A percentile compares a stretch with the other conserved stretches of the same genome.
These are phyloP conservation scores for Fusarium sp. DNA, from an alignment of 2,329 filamentous ascomycete species.

Conservation along the genomic window DNA sequence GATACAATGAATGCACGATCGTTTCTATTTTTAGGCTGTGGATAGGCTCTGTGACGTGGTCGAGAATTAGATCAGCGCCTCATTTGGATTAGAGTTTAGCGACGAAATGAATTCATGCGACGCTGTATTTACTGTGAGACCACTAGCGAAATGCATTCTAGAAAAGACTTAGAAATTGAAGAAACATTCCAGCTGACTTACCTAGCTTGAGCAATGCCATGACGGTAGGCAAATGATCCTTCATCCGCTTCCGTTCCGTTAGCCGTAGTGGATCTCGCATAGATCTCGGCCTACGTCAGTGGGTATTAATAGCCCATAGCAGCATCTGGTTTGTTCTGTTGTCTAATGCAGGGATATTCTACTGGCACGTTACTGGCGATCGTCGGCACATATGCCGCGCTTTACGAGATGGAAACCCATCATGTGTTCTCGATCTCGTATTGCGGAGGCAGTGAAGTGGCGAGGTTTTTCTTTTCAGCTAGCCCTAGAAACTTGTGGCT, in stretches of 20 bases:
- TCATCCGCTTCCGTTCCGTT: background rate
- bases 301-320: background rate
- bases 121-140: background rate
- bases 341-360: background rate
- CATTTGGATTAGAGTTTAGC: background rate
- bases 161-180: background rate
- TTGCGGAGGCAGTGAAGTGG: background rate
- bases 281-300: conserved; percentile 14
- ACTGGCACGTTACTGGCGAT: background rate
- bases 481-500: background rate
- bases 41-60: background rate
- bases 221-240: background rate
- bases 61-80: background rate
- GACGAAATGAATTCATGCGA: background rate
- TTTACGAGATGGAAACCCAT: background rate
- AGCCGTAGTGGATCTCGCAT: background rate
- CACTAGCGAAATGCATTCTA: background rate
- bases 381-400: background rate
- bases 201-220: background rate
- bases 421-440: background rate
- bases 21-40: conserved; percentile 9
- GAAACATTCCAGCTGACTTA: background rate
- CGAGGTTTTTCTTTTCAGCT: background rate
- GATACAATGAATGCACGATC: background rate
- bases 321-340: background rate